Conservation (phyloP, 345 rosid genomes). For the Acer saccharum region DNA sequence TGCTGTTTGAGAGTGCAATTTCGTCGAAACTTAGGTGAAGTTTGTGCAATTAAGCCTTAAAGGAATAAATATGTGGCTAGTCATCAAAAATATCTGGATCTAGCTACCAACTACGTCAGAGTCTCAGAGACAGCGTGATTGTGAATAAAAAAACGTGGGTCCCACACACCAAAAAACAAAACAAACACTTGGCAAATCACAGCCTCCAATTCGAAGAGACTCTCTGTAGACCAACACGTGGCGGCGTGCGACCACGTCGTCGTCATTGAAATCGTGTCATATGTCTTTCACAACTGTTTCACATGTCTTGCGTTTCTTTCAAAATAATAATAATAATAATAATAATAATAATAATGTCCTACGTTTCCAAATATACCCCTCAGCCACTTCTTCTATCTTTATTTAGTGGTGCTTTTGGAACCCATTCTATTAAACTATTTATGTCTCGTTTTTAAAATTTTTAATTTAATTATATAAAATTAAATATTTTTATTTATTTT, state of each 20-base stretch:
- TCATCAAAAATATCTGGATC: slow-evolving; percentile 15
- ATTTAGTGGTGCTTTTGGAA: no score
- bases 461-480: no score
- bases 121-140: neutral
- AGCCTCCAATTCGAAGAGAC: neutral
- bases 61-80: slow-evolving; percentile 7
- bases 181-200: neutral
- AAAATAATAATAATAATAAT: no score
- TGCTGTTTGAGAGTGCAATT: no score
- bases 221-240: slow-evolving; percentile 21
- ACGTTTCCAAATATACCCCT: neutral
- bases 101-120: neutral
- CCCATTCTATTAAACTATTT: no score
- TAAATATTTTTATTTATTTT: no score
- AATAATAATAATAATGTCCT: no score
- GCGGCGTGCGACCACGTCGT: neutral
- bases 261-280: slow-evolving; percentile 5
- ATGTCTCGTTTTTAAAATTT: no score
- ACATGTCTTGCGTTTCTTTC: no score
- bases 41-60: no score
- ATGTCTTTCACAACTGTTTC: neutral
- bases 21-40: no score
- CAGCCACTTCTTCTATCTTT: no score
- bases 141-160: neutral
- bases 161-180: neutral